These are phyloP conservation scores for Pulveroboletus frians DNA, from an alignment of 768 basidiomycete genomes.

Conservation along the genomic window DNA sequence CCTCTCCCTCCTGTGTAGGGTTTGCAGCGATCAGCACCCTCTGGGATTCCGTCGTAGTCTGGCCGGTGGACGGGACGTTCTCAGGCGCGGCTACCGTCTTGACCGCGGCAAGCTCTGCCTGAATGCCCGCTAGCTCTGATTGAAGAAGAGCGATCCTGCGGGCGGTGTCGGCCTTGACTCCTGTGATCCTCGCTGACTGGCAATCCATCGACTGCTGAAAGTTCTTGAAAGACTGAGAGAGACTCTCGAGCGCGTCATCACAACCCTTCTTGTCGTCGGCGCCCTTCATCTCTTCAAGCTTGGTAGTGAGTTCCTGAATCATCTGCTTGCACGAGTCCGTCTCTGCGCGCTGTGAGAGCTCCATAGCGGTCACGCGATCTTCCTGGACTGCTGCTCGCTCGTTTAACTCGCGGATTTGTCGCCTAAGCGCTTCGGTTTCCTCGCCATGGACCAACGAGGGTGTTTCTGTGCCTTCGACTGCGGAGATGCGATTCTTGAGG, in stretches of 20 bases:
- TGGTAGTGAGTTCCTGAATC: slow-evolving; percentile 12
- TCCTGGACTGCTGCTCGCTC: slow-evolving; percentile 11
- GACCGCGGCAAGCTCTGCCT: slow-evolving; percentile 5
- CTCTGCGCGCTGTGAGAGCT: slow-evolving; percentile 6
- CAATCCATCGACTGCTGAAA: slow-evolving; percentile 5
- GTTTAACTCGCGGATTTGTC: slow-evolving; percentile 7
- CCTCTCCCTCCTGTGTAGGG: background rate
- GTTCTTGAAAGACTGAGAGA: slow-evolving; percentile 4
- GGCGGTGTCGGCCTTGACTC: slow-evolving; percentile 14
- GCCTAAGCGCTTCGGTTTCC: slow-evolving; percentile 4
- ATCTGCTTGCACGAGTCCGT: background rate
- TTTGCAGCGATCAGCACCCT: background rate
- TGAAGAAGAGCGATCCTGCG: slow-evolving; percentile 16
- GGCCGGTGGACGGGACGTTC: background rate
- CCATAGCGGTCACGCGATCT: slow-evolving; percentile 7
- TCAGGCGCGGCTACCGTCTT: slow-evolving; percentile 3
- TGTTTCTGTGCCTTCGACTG: slow-evolving; percentile 7
- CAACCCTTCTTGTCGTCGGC: slow-evolving; percentile 3
- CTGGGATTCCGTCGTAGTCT: slow-evolving; percentile 4
- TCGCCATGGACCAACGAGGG: background rate
- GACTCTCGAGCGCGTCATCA: slow-evolving; percentile 2
- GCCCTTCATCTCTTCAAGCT: slow-evolving; percentile 1
- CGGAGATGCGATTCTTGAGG: slow-evolving; percentile 16
- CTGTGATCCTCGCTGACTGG: slow-evolving; percentile 12
- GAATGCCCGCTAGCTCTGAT: slow-evolving; percentile 9